Evolutionary conservation across 202 grass and related monocot species (phyloP).

Genomic region (Elaeis oleifera): DNA sequence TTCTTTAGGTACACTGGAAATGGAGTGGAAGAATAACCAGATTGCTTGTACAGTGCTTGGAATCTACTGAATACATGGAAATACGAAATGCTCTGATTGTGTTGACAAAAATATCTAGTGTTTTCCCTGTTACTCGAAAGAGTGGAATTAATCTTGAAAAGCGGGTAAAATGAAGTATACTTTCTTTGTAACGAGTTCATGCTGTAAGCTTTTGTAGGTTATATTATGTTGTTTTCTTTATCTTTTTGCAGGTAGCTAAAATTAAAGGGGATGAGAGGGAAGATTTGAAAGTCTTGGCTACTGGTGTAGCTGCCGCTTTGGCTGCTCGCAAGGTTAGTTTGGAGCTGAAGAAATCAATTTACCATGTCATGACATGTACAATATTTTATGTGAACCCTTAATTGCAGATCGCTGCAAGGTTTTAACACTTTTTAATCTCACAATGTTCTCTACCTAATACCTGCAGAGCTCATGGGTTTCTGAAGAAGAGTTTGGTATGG

Average conservation of each 20-base stretch:
- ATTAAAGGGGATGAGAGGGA: constrained; percentile 90
- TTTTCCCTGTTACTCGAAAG: constrained; percentile 86
- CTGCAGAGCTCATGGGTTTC: constrained; percentile 90
- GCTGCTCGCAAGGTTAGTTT: constrained; percentile 81
- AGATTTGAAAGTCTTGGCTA: constrained; percentile 94
- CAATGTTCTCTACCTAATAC: constrained; percentile 7
- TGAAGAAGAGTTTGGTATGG: constrained; percentile 98
- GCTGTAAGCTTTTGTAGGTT: too few species aligned
- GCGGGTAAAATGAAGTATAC: constrained; percentile 31
- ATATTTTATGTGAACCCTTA: too few species aligned
- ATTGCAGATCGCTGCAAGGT: not conserved
- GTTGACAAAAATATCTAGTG: constrained; percentile 84
- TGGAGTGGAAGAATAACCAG: constrained; percentile 98
- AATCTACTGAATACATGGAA: constrained; percentile 99
- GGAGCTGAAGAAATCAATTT: too few species aligned
- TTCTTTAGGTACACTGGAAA: constrained; percentile 77
- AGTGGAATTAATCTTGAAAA: constrained; percentile 90
- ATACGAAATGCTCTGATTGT: constrained; percentile 91
- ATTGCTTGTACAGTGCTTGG: constrained; percentile 81
- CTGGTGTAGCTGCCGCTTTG: constrained; percentile 85
- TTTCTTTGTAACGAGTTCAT: not conserved
- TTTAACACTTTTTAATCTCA: not conserved
- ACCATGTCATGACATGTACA: too few species aligned
- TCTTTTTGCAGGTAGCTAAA: constrained; percentile 59
- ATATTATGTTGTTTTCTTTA: too few species aligned